Base-by-base conservation (phyloP, 129 eudicot genomes). In the Tanacetum coccineum region DNA sequence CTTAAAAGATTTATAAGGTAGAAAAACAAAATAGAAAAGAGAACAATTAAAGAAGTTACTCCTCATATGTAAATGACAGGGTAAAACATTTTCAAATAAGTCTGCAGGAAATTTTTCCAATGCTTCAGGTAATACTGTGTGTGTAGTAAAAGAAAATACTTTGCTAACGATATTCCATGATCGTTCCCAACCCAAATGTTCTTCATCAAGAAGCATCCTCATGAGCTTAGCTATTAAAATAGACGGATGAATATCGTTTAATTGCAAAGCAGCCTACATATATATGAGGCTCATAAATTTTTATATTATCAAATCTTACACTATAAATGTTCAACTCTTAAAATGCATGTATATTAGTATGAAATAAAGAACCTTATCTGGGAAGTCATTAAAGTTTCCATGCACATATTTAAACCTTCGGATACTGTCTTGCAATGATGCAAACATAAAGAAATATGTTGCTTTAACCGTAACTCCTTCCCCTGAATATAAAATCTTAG, bases 211-310 rank as follows among this genome's bases (percentile, higher is more conserved):
- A 51, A 79, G 82, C 40, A 83, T 70, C 39, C 87, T 68, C 84
- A 83, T 76, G 49, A 83, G 79, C 70, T 83, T 84, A 36, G 71
- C 84, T 62, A 79, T 70, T 18, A 84, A 74, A 72, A 83, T 75
- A 54, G 87, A 79, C 59, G 87, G 87, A 76, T 83, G 84, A 3
- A 84, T 83, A 83, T n/a, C n/a, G n/a, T n/a, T n/a, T n/a, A n/a
- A n/a, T n/a, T n/a, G n/a, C n/a, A n/a, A n/a, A n/a, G n/a, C 87
- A 72, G 79, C 84, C 87, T 79, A 71, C 72, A 72, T 21, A n/a
- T n/a, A n/a, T n/a, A n/a, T n/a, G n/a, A n/a, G n/a, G n/a, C n/a
- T n/a, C n/a, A n/a, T n/a, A n/a, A n/a, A n/a, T n/a, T n/a, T n/a
- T n/a, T n/a, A n/a, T n/a, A n/a, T n/a, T n/a, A n/a, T n/a, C n/a